Base-by-base conservation (phyloP, 495 filamentous ascomycete species). In the Peziza echinospora region DNA sequence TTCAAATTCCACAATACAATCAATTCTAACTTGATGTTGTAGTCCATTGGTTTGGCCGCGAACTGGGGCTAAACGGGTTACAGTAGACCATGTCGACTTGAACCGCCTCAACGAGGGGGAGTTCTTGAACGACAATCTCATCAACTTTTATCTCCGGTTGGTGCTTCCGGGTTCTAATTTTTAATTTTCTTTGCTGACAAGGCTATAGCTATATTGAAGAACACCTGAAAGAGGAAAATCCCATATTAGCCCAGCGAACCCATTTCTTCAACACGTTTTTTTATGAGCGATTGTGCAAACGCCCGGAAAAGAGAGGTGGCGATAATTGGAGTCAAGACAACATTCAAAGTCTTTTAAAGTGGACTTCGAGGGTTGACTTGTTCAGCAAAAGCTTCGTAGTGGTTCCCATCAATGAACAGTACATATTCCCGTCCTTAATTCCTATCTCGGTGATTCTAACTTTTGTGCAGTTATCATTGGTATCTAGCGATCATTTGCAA, bases 401-500 rank as follows among this genome's bases (percentile, higher is more conserved):
- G 4, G 80, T 97, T 13, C 89, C 89, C 0, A 81, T 97, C 60
- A 87, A 92, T 56, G 82, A 94, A 52, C 63, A 71, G 56, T 59
- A 28, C 24, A 47, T 48, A 22, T 16, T 26, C 24, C 9, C 24
- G 2, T 21, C 24, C 13, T 26, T 23, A 42, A 26, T 28, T 16
- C 5, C 30, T n/a, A 41, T 41, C 21, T 21, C n/a, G n/a, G 11
- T 26, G 45, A 45, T 11, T 45, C 52, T 59, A 46, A 59, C 30
- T 19, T 24, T 41, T 10, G 45, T 24, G 6, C 17, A 59, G 56
- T 56, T 64, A 65, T 17, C 89, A 97, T 59, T 97, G 89, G 89
- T 96, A 89, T 63, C 64, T 94, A 55, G 89, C 84, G 10, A 85
- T 97, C 47, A 93, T 96, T 25, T 93, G 83, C 73, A 93, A 96